Base-by-base conservation (phyloP, 176 grass and related monocot species). In the Carex parvula region DNA sequence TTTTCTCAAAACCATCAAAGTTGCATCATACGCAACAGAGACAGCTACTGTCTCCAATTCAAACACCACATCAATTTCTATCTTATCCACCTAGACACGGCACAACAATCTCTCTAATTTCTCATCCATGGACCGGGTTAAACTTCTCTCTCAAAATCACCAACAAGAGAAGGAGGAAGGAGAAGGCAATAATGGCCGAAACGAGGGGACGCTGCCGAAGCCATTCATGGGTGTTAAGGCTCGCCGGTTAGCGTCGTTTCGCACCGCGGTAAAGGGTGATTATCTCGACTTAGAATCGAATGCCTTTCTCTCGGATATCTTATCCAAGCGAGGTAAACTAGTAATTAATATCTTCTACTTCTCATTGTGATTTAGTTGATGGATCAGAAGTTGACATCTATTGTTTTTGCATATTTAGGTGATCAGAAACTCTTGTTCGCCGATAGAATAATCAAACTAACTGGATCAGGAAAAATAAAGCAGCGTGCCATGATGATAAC, bases 351-450 rank as follows among this genome's bases (percentile, higher is more conserved):
- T 60, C 42, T 32, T 82, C 26, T 24, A 24, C 8, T 72, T 13
- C 69, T 72, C 32, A 33, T 37, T 67, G 26, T 16, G 17, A 12
- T 33, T 13, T 46, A 46, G 44, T 7, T 46, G 8, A 46, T 46
- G 1, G 8, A 46, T 46, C 7, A 46, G 42, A 46, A 46, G 42
- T 46, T 46, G 22, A 24, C 20, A 48, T 48, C 2, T 2, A 48
- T 48, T 1, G 6, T 81, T 41, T 63, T 80, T 4, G 32, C 18
- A 54, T 53, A 63, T 88, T 57, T 90, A 98, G 96, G 96, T 59
- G 96, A 99, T 86, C 90, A 90, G 58, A 92, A 90, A 75, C 88
- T 99, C 81, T 55, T 99, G 57, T 99, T 95, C 90, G 93, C 93
- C 1, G 96, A 99, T 76, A 95, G 83, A 46, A 86, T 99, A 32